Conservation (phyloP, 139 green algal genomes). For the Spirogloea muscicola region DNA sequence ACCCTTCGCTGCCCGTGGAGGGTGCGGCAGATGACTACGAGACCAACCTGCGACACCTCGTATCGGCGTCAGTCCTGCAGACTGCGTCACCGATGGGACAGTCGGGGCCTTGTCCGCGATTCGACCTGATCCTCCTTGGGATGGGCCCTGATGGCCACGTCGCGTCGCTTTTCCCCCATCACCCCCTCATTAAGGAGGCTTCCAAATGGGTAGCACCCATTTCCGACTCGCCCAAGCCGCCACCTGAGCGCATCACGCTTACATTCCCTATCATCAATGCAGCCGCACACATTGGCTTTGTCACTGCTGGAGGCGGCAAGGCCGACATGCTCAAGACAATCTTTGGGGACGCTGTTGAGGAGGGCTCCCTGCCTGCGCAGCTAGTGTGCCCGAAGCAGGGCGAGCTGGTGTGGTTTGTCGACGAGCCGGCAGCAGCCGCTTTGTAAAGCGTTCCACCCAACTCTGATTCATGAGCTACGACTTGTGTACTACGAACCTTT, state of each 20-base stretch:
- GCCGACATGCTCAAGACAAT: conserved; percentile 4
- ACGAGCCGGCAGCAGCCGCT: neutral
- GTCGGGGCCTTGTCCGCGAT: neutral
- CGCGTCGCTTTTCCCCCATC: conserved; percentile 90
- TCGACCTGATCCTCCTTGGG: conserved; percentile 60
- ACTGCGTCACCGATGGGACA: too few relatives aligned
- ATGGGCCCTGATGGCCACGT: conserved; percentile 96
- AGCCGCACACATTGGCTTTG: conserved; percentile 29
- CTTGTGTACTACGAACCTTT: too few relatives aligned
- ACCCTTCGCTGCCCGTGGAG: conserved; percentile 2
- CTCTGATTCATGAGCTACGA: too few relatives aligned
- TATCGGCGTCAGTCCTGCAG: too few relatives aligned
- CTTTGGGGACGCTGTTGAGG: conserved; percentile 10
- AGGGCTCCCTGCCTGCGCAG: conserved; percentile 43
- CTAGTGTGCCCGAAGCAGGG: conserved; percentile 17
- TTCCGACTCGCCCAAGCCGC: conserved; percentile 90
- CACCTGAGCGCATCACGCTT: conserved; percentile 92
- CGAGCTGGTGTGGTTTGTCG: conserved; percentile 35
- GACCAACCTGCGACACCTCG: conserved; percentile 16
- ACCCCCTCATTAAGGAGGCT: conserved; percentile 46
- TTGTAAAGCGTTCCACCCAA: too few relatives aligned
- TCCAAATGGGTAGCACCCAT: conserved; percentile 81
- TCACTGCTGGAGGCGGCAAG: conserved; percentile 8
- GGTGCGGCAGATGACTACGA: conserved; percentile 25
- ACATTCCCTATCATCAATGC: conserved; percentile 45